A percentile compares a stretch with the other conserved stretches of the same genome.
phyloP scores from a whole-genome alignment of 768 basidiomycete species.

The Termitomyces sp. region DNA sequence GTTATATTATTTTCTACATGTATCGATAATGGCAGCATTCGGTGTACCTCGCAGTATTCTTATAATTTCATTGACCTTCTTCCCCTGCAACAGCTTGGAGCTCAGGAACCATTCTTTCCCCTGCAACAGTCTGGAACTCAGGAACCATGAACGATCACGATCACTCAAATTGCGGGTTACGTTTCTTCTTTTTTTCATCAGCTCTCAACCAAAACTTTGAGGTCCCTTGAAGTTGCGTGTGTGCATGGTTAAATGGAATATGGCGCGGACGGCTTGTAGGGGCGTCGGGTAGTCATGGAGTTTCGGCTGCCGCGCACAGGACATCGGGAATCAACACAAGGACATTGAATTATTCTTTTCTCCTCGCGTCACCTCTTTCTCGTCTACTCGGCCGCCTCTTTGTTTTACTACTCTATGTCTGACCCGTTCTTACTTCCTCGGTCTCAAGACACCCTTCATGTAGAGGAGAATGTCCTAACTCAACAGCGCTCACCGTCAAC shows the following conservation, averaged over 20 bases:
- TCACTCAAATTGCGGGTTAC: neutral
- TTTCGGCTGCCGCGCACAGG: conserved; percentile 11
- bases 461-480: conserved; percentile 12
- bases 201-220: neutral
- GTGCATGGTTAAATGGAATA: no score
- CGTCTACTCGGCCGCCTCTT: neutral
- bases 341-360: conserved; percentile 6
- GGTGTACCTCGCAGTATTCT: conserved; percentile 7
- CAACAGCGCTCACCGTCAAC: conserved; percentile 12
- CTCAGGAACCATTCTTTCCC: no score
- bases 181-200: neutral
- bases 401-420: conserved; percentile 11
- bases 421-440: conserved; percentile 16
- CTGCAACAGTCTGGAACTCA: neutral
- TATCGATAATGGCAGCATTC: conserved; percentile 7
- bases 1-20: conserved; percentile 5
- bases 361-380: neutral
- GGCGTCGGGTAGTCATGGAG: conserved; percentile 17
- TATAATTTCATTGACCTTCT: conserved; percentile 2
- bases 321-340: conserved; percentile 1
- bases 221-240: no score
- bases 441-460: conserved; percentile 21
- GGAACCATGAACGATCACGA: neutral
- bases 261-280: neutral
- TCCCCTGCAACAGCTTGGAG: neutral